A percentile compares a stretch with the other conserved stretches of the same genome.
These are phyloP conservation scores for Russula griseocarnosa DNA, from an alignment of 768 basidiomycete genomes.

Conservation along the genomic window DNA sequence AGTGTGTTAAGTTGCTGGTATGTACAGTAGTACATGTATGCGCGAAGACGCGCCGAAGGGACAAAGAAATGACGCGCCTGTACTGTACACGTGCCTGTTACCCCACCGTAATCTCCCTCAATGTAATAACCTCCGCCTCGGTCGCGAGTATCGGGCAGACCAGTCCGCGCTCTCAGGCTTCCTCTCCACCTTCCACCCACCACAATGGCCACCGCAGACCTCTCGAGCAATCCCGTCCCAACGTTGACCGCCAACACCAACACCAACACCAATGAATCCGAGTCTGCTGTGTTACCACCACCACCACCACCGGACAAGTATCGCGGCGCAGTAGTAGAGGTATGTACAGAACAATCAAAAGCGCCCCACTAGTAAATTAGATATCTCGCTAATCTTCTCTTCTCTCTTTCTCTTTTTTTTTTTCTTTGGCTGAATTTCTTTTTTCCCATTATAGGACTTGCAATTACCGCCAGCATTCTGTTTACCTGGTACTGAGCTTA, in stretches of 20 bases:
- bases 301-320: slow-evolving; percentile 51
- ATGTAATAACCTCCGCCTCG: slow-evolving; percentile 22
- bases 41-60: not conserved
- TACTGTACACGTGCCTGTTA: not conserved
- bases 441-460: slow-evolving; percentile 59
- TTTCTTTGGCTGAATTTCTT: too few relatives aligned
- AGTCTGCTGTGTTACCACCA: not conserved
- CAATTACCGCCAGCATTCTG: slow-evolving; percentile 87
- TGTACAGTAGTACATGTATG: not conserved
- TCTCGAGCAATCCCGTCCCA: not conserved
- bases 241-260: not conserved
- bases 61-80: not conserved
- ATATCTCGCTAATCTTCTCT: slow-evolving; percentile 16
- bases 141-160: slow-evolving; percentile 5
- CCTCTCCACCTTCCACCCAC: slow-evolving; percentile 3
- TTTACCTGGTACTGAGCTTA: slow-evolving; percentile 63
- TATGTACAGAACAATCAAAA: slow-evolving; percentile 31
- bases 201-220: slow-evolving; percentile 14
- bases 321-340: slow-evolving; percentile 89
- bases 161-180: too few relatives aligned
- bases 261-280: not conserved
- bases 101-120: not conserved
- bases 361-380: not conserved
- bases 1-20: too few relatives aligned
- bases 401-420: not conserved